Base-by-base conservation (phyloP, 2,329 filamentous ascomycete genomes). In the Phyllosticta citribraziliensis region DNA sequence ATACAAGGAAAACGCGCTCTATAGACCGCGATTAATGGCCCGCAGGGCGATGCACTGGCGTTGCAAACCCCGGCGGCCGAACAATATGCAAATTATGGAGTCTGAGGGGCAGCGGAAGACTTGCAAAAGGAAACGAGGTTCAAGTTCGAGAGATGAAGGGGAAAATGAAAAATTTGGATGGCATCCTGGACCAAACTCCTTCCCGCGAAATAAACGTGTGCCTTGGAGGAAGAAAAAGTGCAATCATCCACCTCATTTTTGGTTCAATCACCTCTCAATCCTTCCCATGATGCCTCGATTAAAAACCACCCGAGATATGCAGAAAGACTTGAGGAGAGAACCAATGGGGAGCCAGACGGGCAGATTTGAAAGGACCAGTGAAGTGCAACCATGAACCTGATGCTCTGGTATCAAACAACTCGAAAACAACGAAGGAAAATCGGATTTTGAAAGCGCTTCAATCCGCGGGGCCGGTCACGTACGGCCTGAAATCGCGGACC, bases 401-500 rank as follows among this genome's bases (percentile, higher is more conserved):
- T 40, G 33, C 33, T 40, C 33, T 40, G 33, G 33, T 40, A 40
- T 40, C 33, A 40, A 40, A 40, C 33, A 40, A 40, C 33, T 40
- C 33, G 33, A 9, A 40, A 40, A 17, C 33, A 61, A 61, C 53
- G 55, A 52, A 54, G 52, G 54, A 50, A 58, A 24, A 61, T 50
- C 33, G 17, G 35, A 50, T 22, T 47, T 60, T 51, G 55, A 25
- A 30, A 50, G 52, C 58, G 33, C 58, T 47, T 54, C 55, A 61
- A 52, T 52, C 19, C 51, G 19, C 51, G 51, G 19, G 19, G 11
- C 33, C 52, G 25, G 27, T 30, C 27, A 60, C 47, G 54, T 52
- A 51, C 54, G 50, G 58, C 58, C 55, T 60, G 52, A 60, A 60
- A 55, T 55, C 52, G 58, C 52, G 51, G 52, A 27, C 54, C 24